These are phyloP conservation scores for Melampsora americana DNA, from an alignment of 1,284 basidiomycete genomes.

Conservation along the genomic window DNA sequence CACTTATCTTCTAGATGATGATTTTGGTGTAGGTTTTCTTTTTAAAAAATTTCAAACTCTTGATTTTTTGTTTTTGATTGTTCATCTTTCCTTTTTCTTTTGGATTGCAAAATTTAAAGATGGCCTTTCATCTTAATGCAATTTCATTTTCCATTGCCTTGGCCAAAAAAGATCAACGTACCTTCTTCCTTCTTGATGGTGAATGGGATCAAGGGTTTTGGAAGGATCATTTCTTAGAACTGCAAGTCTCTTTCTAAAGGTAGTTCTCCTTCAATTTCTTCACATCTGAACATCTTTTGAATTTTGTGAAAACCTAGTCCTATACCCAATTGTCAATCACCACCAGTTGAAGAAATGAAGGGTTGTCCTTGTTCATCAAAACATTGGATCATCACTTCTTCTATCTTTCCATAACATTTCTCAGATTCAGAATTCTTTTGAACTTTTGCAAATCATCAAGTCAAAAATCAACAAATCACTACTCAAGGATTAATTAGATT, in stretches of 20 bases:
- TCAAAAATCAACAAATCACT: too few species aligned
- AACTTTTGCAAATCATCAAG: constrained; percentile 18
- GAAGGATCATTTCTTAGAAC: constrained; percentile 19
- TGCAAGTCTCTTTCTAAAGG: too few species aligned
- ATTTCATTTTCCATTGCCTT: constrained; percentile 23
- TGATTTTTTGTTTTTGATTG: too few species aligned
- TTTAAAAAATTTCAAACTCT: too few species aligned
- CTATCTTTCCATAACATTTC: constrained; percentile 36
- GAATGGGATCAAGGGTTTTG: constrained; percentile 40
- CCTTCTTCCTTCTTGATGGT: constrained; percentile 33
- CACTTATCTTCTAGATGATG: constrained; percentile 43
- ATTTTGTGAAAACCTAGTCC: too few species aligned
- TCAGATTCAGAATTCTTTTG: constrained; percentile 15
- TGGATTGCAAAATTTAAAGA: too few species aligned
- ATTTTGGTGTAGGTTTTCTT: constrained; percentile 39
- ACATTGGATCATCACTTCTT: constrained; percentile 44
- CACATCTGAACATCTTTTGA: too few species aligned
- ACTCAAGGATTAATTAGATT: too few species aligned
- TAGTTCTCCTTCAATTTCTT: too few species aligned
- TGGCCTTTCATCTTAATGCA: constrained; percentile 42
- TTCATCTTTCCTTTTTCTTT: too few species aligned
- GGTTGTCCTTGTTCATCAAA: constrained; percentile 27
- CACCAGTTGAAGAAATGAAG: constrained; percentile 28
- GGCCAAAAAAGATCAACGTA: constrained; percentile 31
- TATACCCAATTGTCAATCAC: constrained; percentile 24